Conservation (phyloP, 306 rosid species). For the Pterocarpus macrocarpus region DNA sequence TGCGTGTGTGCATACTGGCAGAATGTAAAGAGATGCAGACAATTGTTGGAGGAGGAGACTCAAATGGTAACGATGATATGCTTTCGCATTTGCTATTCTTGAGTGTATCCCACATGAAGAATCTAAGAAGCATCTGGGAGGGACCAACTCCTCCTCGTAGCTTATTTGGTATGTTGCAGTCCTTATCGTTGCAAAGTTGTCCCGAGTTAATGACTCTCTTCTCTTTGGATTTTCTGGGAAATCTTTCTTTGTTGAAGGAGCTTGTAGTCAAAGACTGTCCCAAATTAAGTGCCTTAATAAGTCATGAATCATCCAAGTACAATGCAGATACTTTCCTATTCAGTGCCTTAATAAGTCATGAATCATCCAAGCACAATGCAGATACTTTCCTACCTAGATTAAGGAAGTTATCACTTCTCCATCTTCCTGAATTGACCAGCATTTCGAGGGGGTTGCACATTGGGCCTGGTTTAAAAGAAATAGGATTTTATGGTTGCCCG, state of each 20-base stretch:
- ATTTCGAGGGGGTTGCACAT: slow-evolving; percentile 29
- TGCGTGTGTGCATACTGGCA: slow-evolving; percentile 32
- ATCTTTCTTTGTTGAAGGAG: slow-evolving; percentile 3
- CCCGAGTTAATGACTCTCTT: slow-evolving; percentile 38
- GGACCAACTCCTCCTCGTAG: background rate
- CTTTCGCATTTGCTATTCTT: background rate
- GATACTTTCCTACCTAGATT: slow-evolving; percentile 31
- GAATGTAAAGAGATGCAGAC: slow-evolving; percentile 53
- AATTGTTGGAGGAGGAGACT: background rate
- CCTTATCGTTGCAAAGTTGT: slow-evolving; percentile 40
- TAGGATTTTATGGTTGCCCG: slow-evolving; percentile 41
- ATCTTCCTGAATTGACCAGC: slow-evolving; percentile 21
- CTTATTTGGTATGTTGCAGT: slow-evolving; percentile 21
- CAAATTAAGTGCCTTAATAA: slow-evolving; percentile 6
- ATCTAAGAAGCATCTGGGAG: slow-evolving; percentile 35
- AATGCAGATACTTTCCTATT: background rate
- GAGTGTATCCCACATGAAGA: slow-evolving; percentile 48
- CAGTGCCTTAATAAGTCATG: background rate
- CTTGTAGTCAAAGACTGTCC: slow-evolving; percentile 42
- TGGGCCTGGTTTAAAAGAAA: background rate
- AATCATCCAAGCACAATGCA: too few species aligned
- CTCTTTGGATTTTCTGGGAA: background rate
- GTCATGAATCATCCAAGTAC: background rate
- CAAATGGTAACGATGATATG: background rate
- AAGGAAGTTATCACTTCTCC: slow-evolving; percentile 4